Base-by-base conservation (phyloP, 495 filamentous ascomycete species). In the Astrocystis sublimbata region DNA sequence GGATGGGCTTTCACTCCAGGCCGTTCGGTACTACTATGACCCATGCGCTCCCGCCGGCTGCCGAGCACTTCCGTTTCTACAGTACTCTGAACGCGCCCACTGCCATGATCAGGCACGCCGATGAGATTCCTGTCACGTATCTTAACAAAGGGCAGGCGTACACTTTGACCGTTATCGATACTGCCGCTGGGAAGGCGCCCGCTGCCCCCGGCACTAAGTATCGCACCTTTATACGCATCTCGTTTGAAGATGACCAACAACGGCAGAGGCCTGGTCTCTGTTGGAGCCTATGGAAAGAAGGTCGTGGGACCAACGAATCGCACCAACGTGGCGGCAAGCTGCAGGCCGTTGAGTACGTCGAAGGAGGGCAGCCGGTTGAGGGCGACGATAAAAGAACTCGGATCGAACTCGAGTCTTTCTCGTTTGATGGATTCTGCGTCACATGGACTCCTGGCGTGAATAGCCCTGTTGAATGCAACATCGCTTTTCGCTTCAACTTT, bases 281-380 rank as follows among this genome's bases (percentile, higher is more conserved):
- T 74, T 98, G 94, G 94, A 91, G 92, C 63, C 72, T 98, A 17
- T 98, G 94, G 94, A 97, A 97, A 69, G 92, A 96, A 71, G 91
- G 92, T 0, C 84, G 93, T 38, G 93, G 93, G 4, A 88, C 86
- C 0, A 96, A 88, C 61, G 91, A 97, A 77, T 91, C 92, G 2
- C 92, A 96, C 66, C 91, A 96, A 69, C 80, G 92, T 50, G 91
- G 89, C 38, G 92, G 92, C 13, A 91, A 90, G 66, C 81, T 96
- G 4, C 89, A 96, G 71, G 94, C 93, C 0, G 93, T 98, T 8
- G 94, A 98, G 72, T 96, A 89, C 66, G 91, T 96, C 15, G 92
- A 97, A 64, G 85, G 86, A 4, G 83, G 82, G 26, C 89, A 91
- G 65, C 82, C 85, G 3, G 84, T 81, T 1, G 85, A 87, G 6